Percentiles rank a stretch among this genome's conserved stretches.
These are phyloP conservation scores for Pelargonium myrrhifolium DNA, from an alignment of 441 rosid species.

Conservation along the genomic window DNA sequence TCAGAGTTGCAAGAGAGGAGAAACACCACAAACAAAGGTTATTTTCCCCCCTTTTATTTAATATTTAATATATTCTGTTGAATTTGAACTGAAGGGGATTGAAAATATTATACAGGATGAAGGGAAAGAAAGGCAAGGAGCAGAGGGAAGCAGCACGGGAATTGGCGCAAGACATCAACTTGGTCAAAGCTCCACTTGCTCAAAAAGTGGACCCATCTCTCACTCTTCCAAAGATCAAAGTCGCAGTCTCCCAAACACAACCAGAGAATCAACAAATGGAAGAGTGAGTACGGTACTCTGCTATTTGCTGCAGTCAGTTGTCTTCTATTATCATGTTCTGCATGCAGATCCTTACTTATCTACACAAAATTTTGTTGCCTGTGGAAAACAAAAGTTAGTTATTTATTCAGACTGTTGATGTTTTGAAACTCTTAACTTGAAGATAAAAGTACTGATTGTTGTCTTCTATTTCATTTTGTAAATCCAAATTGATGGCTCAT, in stretches of 20 bases:
- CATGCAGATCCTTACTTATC: background rate
- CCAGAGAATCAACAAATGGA: conserved; percentile 56
- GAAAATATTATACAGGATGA: conserved; percentile 38
- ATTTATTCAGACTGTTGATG: background rate
- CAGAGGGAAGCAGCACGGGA: conserved; percentile 29
- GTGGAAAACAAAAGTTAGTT: background rate
- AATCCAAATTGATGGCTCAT: background rate
- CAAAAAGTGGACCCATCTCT: conserved; percentile 33
- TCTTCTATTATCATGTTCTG: background rate
- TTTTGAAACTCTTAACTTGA: background rate
- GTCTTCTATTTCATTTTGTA: background rate
- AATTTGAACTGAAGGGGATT: background rate
- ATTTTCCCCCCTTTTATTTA: background rate
- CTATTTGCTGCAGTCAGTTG: background rate
- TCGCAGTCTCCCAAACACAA: conserved; percentile 34
- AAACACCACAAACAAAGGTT: conserved; percentile 52
- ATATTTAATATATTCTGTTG: background rate
- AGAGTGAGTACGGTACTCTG: conserved; percentile 34
- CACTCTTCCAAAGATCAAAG: conserved; percentile 47
- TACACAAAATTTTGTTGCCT: background rate
- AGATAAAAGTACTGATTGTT: background rate
- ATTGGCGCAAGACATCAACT: conserved; percentile 39
- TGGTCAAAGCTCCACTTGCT: conserved; percentile 46
- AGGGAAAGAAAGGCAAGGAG: conserved; percentile 35
- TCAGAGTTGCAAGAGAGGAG: conserved; percentile 45